Conservation (phyloP, 73 alveolate genomes). For the Tetrahymena thermophila region DNA sequence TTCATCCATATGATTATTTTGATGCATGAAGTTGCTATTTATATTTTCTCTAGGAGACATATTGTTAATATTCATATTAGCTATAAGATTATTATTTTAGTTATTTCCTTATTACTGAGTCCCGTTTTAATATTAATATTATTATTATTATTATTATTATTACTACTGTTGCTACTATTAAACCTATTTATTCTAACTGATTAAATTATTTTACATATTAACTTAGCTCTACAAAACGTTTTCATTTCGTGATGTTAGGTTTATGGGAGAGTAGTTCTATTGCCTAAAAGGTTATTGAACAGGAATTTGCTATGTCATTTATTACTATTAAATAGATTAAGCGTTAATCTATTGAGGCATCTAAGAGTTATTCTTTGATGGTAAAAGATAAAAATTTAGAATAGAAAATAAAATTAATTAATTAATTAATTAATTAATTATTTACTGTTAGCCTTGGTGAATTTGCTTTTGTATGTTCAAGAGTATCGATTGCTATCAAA, state of each 20-base stretch:
- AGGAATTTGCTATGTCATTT: background rate
- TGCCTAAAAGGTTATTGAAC: background rate
- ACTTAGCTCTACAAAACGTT: background rate
- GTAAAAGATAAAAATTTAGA: no score
- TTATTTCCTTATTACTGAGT: background rate
- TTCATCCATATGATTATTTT: background rate
- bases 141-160: background rate
- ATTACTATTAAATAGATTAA: background rate
- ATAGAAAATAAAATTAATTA: no score
- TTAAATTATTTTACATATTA: background rate
- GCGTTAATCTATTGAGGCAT: background rate
- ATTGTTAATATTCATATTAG: background rate
- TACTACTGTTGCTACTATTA: background rate
- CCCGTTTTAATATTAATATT: background rate
- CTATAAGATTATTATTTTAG: background rate
- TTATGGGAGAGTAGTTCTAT: background rate
- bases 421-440: background rate
- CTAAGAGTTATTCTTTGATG: background rate
- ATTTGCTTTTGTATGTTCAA: background rate
- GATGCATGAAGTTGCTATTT: background rate
- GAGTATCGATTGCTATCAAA: background rate
- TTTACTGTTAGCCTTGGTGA: background rate
- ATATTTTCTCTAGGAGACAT: background rate
- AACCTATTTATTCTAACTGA: background rate
- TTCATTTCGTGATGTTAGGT: background rate